phyloP scores from a whole-genome alignment of 192 early-diverging fungal species.

The Oehlia diaphana region DNA sequence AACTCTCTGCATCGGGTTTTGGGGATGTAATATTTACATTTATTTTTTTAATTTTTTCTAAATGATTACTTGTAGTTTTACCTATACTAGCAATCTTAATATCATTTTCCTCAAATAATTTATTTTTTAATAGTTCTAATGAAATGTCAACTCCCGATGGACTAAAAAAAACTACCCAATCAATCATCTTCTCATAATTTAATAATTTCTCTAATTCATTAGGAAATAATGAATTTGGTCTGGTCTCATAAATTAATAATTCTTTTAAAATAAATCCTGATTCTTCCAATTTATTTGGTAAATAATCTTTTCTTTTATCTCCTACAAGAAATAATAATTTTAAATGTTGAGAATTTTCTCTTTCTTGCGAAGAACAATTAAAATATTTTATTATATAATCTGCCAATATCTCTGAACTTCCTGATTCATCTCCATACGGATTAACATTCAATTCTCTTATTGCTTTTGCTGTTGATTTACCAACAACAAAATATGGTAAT shows the following conservation, averaged over 20 bases:
- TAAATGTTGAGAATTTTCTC: not conserved
- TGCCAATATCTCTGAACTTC: constrained; percentile 42
- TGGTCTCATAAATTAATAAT: constrained; percentile 46
- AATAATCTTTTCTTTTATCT: constrained; percentile 48
- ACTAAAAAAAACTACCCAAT: constrained; percentile 63
- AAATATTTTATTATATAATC: constrained; percentile 32
- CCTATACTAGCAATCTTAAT: constrained; percentile 49
- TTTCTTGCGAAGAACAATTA: not conserved
- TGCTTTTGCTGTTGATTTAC: constrained; percentile 41
- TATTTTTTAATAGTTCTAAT: constrained; percentile 25
- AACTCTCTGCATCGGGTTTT: constrained; percentile 34
- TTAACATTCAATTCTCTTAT: constrained; percentile 22
- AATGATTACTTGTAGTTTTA: constrained; percentile 43
- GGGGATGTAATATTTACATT: constrained; percentile 36
- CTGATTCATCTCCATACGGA: constrained; percentile 30
- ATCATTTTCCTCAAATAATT: not conserved
- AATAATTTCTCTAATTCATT: constrained; percentile 18
- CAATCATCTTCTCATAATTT: not conserved
- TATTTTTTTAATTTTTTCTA: constrained; percentile 16
- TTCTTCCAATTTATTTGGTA: constrained; percentile 34
- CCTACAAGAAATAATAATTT: constrained; percentile 51
- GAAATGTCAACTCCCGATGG: constrained; percentile 54
- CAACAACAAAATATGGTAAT: constrained; percentile 47
- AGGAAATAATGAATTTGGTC: constrained; percentile 21
- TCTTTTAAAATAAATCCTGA: constrained; percentile 35